These are phyloP conservation scores for Mycena pura DNA, from an alignment of 768 basidiomycete genomes.

Conservation along the genomic window DNA sequence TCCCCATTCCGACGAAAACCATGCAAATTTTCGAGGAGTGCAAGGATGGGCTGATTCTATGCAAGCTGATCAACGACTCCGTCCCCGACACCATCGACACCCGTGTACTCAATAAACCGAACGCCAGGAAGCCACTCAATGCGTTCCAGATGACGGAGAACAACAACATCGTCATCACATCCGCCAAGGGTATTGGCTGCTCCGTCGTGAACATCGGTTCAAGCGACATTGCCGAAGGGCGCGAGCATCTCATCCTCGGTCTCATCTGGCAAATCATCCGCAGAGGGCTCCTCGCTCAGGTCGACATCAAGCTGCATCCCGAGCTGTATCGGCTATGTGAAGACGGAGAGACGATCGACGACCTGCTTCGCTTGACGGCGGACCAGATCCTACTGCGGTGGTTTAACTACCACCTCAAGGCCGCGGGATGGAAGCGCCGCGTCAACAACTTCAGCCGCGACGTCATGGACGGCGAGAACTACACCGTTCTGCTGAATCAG, in stretches of 20 bases:
- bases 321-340: slow-evolving; percentile 96
- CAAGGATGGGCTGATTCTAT: slow-evolving; percentile 93
- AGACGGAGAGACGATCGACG: slow-evolving; percentile 96
- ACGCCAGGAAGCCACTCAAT: slow-evolving; percentile 82
- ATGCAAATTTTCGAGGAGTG: slow-evolving; percentile 99
- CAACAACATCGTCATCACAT: slow-evolving; percentile 99
- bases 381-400: slow-evolving; percentile 98
- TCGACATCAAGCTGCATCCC: slow-evolving; percentile 98
- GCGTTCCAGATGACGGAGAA: slow-evolving; percentile 99
- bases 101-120: slow-evolving; percentile 94
- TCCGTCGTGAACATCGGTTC: slow-evolving; percentile 99
- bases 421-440: slow-evolving; percentile 89
- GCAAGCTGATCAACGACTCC: slow-evolving; percentile 98
- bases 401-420: slow-evolving; percentile 99
- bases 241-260: slow-evolving; percentile 96
- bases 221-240: slow-evolving; percentile 87
- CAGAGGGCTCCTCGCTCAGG: slow-evolving; percentile 88
- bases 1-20: slow-evolving; percentile 93
- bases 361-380: slow-evolving; percentile 90
- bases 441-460: slow-evolving; percentile 98
- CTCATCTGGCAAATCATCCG: slow-evolving; percentile 99
- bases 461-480: slow-evolving; percentile 97
- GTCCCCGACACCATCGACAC: slow-evolving; percentile 99
- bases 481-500: slow-evolving; percentile 94
- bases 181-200: slow-evolving; percentile 97